Conservation (phyloP, 176 grass and related monocot genomes). For the Rhynchospora pubera region DNA sequence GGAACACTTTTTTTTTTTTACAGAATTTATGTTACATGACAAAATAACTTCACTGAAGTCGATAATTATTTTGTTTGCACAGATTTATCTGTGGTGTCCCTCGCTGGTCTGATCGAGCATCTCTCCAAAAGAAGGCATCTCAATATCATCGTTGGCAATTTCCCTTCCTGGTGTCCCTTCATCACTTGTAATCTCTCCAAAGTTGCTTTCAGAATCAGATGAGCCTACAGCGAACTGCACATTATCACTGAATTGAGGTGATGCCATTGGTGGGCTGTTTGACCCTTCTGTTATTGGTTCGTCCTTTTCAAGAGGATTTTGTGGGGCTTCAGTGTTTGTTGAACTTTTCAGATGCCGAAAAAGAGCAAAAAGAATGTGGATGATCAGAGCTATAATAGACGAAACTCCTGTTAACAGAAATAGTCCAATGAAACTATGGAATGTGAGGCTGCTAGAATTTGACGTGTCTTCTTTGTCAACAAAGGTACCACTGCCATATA, state of each 20-base stretch:
- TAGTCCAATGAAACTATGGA: conserved; percentile 69
- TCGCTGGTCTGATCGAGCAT: conserved; percentile 26
- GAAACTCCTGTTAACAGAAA: conserved; percentile 58
- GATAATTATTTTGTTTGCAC: neutral
- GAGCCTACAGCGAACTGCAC: neutral
- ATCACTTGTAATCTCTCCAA: conserved; percentile 6
- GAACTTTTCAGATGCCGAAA: neutral
- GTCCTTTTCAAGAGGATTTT: neutral
- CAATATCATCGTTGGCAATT: conserved; percentile 5
- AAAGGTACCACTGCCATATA: conserved; percentile 36
- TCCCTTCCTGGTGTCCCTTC: conserved; percentile 46
- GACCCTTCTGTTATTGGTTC: neutral
- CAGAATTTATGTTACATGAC: neutral
- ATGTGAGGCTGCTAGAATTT: conserved; percentile 46
- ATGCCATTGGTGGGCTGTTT: no score
- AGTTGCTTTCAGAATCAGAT: conserved; percentile 26
- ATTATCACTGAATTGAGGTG: neutral
- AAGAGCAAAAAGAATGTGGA: neutral
- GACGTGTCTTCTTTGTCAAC: conserved; percentile 19
- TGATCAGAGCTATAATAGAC: neutral
- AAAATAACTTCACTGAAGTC: neutral
- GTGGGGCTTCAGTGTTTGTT: neutral
- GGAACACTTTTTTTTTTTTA: neutral
- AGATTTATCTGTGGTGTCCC: neutral
- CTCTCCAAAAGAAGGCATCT: conserved; percentile 43